Evolutionary conservation across 345 rosid genomes (phyloP), one percentile per base, ranked within the genome.

Genomic region (Gossypium australe): DNA sequence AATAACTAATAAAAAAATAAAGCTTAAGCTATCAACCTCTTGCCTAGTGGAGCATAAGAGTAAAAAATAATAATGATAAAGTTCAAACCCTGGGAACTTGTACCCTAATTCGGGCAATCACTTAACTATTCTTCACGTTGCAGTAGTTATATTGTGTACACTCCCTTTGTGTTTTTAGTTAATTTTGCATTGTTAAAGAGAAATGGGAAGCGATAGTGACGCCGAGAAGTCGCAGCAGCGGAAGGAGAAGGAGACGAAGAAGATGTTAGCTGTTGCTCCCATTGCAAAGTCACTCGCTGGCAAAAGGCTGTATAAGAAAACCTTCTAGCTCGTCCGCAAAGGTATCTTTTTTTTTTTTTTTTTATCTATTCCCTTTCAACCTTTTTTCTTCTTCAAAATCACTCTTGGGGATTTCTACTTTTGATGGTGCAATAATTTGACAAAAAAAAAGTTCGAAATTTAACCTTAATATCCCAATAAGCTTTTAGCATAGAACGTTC

Each of bases 231-330:
- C 20, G 20, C 20, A 20, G 20, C 20, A 20, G 20, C 20, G 20
- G 20, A 20, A 20, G 20, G 20, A 20, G 20, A 20, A 20, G 79
- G 70, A 20, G 29, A 66, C 8, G 70, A 92, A 82, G 84, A 89
- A 85, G 80, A 47, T 82, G 2, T 9, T 83, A 22, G 80, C 90
- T 74, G 72, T 94, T 25, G 87, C 98, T 0, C 98, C 98, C 53
- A 94, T 94, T 0, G 97, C 98, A 45, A 92, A 91, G 74, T 98
- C 98, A 12, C 90, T 90, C 2, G 97, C 97, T 8, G 98, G 98
- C 1, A 92, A 94, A 84, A 94, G 91, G 80, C 97, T 94, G 59
- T 85, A 82, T 84, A 94, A 92, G 76, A 85, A 76, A 69, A 91
- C 98, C 12, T 87, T 92, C 85, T 92, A 94, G 86, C 94, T 94